A percentile compares a stretch with the other conserved stretches of the same genome.
These are phyloP conservation scores for Phytophthora agathidicida DNA, from an alignment of 352 stramenopile species.

Conservation along the genomic window DNA sequence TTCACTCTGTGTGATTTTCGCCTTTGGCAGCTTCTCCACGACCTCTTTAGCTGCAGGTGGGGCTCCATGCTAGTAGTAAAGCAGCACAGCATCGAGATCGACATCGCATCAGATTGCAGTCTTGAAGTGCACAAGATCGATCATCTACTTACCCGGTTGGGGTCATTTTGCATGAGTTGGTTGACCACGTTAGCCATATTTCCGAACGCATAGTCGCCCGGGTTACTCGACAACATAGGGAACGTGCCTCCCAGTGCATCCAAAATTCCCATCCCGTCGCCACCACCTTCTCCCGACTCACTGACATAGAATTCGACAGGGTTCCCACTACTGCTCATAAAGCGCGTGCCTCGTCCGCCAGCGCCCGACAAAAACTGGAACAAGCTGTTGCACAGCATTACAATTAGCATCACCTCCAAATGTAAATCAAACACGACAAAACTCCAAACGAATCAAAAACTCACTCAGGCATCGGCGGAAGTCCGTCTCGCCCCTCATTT, in stretches of 20 bases:
- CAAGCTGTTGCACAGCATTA: constrained; percentile 32
- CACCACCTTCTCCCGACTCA: constrained; percentile 46
- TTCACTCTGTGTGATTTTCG: constrained; percentile 76
- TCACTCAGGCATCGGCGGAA: constrained; percentile 33
- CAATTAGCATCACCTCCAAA: too few species aligned
- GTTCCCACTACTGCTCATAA: constrained; percentile 69
- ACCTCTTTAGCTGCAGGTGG: constrained; percentile 78
- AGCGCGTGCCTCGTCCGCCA: constrained; percentile 45
- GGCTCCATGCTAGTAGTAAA: constrained; percentile 64
- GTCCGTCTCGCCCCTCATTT: constrained; percentile 23
- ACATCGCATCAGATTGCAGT: constrained; percentile 8
- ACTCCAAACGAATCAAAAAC: background rate
- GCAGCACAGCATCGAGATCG: constrained; percentile 8
- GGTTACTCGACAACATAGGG: constrained; percentile 59
- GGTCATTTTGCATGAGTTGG: constrained; percentile 90
- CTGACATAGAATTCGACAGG: constrained; percentile 85
- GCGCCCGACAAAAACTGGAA: constrained; percentile 52
- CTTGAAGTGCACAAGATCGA: background rate
- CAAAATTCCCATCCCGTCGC: constrained; percentile 58
- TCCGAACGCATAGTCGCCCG: constrained; percentile 86
- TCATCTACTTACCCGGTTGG: constrained; percentile 67
- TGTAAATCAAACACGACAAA: constrained; percentile 5
- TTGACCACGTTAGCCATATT: constrained; percentile 88
- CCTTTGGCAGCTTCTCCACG: constrained; percentile 74
- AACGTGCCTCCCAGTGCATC: constrained; percentile 70